Evolutionary conservation across 1,284 basidiomycete genomes (phyloP).

Genomic region (Tilletia walkeri): DNA sequence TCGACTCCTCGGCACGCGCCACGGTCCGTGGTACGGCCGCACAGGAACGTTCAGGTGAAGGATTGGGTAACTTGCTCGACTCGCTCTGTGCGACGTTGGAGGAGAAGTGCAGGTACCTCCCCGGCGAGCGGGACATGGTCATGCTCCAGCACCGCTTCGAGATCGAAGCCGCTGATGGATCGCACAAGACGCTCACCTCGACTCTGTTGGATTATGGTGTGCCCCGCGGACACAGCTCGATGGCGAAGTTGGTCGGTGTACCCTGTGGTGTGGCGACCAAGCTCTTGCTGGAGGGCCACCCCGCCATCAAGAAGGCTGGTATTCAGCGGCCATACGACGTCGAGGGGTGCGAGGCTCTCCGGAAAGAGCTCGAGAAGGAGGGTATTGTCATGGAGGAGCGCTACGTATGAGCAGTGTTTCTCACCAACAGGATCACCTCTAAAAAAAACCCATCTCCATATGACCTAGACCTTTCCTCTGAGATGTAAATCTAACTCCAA

Average conservation of each 20-base stretch:
- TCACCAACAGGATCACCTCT: no score
- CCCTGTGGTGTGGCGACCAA: constrained; percentile 86
- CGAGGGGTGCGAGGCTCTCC: constrained; percentile 60
- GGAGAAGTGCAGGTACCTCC: constrained; percentile 84
- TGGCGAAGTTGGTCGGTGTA: constrained; percentile 89
- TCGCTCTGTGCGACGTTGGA: constrained; percentile 90
- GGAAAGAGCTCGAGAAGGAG: constrained; percentile 52
- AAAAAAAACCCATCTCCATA: no score
- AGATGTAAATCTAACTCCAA: no score
- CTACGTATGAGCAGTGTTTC: constrained; percentile 35
- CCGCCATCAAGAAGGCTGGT: constrained; percentile 62
- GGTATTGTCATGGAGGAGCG: constrained; percentile 53
- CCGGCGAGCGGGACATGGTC: constrained; percentile 89
- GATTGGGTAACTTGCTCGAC: constrained; percentile 78
- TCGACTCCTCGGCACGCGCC: constrained; percentile 64
- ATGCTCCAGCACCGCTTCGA: constrained; percentile 86
- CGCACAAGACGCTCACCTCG: constrained; percentile 82
- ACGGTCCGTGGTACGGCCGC: constrained; percentile 47
- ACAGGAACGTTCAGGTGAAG: constrained; percentile 66
- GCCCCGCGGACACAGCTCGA: constrained; percentile 77
- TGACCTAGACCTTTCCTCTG: no score
- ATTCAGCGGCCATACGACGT: constrained; percentile 79
- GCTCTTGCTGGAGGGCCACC: constrained; percentile 68
- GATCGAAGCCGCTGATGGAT: constrained; percentile 54
- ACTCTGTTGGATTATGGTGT: constrained; percentile 89